Conservation (phyloP, 1,284 basidiomycete genomes). For the Ganoderma multipileum region DNA sequence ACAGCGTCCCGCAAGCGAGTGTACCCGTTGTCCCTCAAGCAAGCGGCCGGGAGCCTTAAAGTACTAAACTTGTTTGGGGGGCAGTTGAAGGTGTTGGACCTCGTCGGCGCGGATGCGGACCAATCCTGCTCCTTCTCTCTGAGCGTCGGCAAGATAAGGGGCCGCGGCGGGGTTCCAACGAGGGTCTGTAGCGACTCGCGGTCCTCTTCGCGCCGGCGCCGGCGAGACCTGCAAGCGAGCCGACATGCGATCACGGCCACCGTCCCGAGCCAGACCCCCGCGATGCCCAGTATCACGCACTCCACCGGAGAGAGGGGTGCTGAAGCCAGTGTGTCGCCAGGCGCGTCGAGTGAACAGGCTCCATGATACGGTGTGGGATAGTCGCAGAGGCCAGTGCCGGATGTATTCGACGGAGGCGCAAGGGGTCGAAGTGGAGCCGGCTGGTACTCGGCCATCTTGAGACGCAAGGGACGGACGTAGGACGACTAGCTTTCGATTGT, state of each 20-base stretch:
- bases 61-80: background rate
- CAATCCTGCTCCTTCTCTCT: background rate
- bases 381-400: background rate
- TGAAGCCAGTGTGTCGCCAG: background rate
- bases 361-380: background rate
- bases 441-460: conserved; percentile 1
- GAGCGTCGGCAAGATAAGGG: background rate
- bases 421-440: background rate
- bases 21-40: background rate
- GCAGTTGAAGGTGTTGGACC: background rate
- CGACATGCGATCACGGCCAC: conserved; percentile 1
- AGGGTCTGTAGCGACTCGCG: background rate
- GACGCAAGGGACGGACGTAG: background rate
- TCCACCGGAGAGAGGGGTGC: background rate
- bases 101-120: background rate
- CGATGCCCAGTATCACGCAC: background rate
- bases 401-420: background rate
- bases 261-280: background rate
- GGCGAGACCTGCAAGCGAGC: conserved; percentile 1
- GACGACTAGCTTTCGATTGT: background rate
- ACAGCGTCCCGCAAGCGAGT: background rate
- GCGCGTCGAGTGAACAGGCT: background rate
- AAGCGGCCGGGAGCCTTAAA: background rate
- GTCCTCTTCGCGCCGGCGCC: background rate
- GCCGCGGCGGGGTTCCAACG: background rate